Evolutionary conservation across 2,329 filamentous ascomycete genomes (phyloP), one percentile per base, ranked within the genome.

Genomic region (Cercospora sojina): DNA sequence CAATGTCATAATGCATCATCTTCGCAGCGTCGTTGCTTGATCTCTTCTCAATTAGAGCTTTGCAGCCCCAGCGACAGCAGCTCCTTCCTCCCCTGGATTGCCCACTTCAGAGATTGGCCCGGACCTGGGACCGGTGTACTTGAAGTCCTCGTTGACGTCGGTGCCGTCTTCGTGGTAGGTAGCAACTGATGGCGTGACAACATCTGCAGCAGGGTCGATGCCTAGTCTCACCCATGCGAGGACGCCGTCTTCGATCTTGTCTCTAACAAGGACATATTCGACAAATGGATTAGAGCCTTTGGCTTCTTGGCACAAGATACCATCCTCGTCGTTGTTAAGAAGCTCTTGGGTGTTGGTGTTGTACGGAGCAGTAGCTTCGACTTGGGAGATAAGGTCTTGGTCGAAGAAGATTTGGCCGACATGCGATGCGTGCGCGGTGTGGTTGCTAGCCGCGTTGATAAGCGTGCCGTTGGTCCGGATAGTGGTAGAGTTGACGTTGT

Each of bases 361-460:
- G 76, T 82, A 82, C 3, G 84, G 83, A 0, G 74, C 65, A 0
- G 77, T 79, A 10, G 75, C 75, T 68, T 87, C 83, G 62, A 89
- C 85, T 38, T 79, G 69, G 31, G 72, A 73, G 70, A 86, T 83
- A 7, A 90, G 82, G 69, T 81, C 79, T 74, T 89, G 84, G 75
- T 90, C 86, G 64, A 87, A 87, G 81, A 87, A 90, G 59, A 88
- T 73, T 75, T 91, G 88, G 18, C 88, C 87, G 35, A 89, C 82
- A 77, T 90, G 87, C 8, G 84, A 83, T 65, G 85, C 82, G 57
- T 78, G 80, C 6, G 69, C 65, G n/a, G 69, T 72, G 56, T 32
- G 56, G 66, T 69, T 72, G 41, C 31, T 29, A 16, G 20, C 53
- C 12, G 80, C 80, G 66, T 81, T 83, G 47, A 78, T 75, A 67